Base-by-base conservation (phyloP, 352 stramenopile genomes). In the Phytophthora crassamura region DNA sequence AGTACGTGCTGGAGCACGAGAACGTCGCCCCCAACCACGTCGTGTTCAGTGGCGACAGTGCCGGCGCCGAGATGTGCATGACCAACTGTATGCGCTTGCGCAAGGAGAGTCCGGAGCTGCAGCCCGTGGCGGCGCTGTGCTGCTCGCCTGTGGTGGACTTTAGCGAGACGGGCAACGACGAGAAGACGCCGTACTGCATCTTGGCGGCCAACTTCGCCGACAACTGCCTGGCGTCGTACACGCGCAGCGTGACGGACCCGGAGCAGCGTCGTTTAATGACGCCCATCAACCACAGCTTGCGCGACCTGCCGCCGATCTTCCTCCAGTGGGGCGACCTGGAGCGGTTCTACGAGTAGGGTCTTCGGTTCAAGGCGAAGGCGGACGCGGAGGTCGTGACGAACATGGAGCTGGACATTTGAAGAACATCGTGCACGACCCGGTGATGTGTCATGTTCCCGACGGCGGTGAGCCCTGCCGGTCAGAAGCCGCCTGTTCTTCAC, bases 31-130 rank as follows among this genome's bases (percentile, higher is more conserved):
- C 70, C 0, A 46, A 55, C 20, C 65, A 62, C 15, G 51, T 85
- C n/a, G 36, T 80, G 7, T 43, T 82, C 16, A 71, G 66, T 14
- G 72, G 74, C 11, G 77, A 86, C 60, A 82, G 72, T 45, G 74
- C 77, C 28, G 74, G 77, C 1, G 74, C 59, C 3, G 67, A 68
- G 35, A 60, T 74, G 38, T 60, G 57, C 2, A 60, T 77, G 43
- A 68, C 64, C 2, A 67, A 59, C 32, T 65, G 69, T 33, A 52
- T 62, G 46, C 53, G 59, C 10, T 46, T 74, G n/a, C 63, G 64
- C 22, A 50, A 72, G 47, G 20, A 57, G 14, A 52, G 18, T 10
- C 33, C 43, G 6, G 54, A 67, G 14, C 48, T 45, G 16, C 41
- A 67, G 25, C 69, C 69, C 14, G 43, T 55, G 32, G 52, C 53